Percentiles rank a stretch among this genome's conserved stretches.
Evolutionary conservation across 495 filamentous ascomycete species (phyloP).

Genomic region (Geoglossum glabrum): DNA sequence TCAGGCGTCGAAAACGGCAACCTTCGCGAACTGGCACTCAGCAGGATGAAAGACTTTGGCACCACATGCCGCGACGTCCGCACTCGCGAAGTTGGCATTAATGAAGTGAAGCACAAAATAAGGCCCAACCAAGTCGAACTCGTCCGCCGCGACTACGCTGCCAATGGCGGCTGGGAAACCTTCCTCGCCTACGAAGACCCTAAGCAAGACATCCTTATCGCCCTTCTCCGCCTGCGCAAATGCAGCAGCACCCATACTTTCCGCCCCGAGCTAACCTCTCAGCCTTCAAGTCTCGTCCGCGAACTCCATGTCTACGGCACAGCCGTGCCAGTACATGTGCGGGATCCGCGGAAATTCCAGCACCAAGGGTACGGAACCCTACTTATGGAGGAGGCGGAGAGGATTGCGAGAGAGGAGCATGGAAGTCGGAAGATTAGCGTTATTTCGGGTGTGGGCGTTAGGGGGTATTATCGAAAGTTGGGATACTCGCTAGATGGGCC

Average conservation of each 20-base stretch:
- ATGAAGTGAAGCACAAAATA: slow-evolving; percentile 97
- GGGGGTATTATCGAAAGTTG: slow-evolving; percentile 80
- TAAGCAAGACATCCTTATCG: slow-evolving; percentile 94
- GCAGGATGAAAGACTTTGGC: slow-evolving; percentile 95
- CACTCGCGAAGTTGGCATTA: slow-evolving; percentile 91
- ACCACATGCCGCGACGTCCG: slow-evolving; percentile 96
- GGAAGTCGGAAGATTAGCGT: slow-evolving; percentile 84
- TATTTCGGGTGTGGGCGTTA: slow-evolving; percentile 85
- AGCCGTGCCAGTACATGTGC: slow-evolving; percentile 81
- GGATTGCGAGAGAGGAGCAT: slow-evolving; percentile 85
- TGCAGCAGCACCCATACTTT: slow-evolving; percentile 81
- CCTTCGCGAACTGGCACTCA: slow-evolving; percentile 74
- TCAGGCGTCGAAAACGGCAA: slow-evolving; percentile 97
- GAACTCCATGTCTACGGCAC: slow-evolving; percentile 94
- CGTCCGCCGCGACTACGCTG: slow-evolving; percentile 82
- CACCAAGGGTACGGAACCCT: slow-evolving; percentile 94
- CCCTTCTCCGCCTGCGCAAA: slow-evolving; percentile 71
- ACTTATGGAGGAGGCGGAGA: slow-evolving; percentile 93
- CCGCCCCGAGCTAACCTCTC: slow-evolving; percentile 63
- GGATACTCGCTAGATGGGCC: slow-evolving; percentile 84
- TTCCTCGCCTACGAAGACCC: slow-evolving; percentile 96
- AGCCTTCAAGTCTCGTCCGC: slow-evolving; percentile 78
- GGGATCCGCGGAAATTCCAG: slow-evolving; percentile 90
- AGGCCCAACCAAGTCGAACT: slow-evolving; percentile 91
- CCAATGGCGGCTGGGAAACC: slow-evolving; percentile 95